Evolutionary conservation across 2,329 filamentous ascomycete genomes (phyloP).

Genomic region (Venturia oleaginea): DNA sequence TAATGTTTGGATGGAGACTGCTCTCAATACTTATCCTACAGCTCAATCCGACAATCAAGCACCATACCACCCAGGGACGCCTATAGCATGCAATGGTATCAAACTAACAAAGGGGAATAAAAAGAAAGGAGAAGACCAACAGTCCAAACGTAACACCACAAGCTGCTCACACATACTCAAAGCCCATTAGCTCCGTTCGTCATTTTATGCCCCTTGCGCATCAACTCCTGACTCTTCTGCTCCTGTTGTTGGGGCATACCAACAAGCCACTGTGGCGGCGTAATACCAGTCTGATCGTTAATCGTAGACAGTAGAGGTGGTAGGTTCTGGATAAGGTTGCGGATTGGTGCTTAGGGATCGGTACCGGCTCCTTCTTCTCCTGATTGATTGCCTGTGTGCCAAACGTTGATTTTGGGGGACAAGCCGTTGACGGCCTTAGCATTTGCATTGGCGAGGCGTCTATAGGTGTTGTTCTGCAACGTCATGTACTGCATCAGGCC

Average conservation of each 20-base stretch:
- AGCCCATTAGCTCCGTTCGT: not conserved
- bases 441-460: conserved; percentile 69
- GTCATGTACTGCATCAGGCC: conserved; percentile 78
- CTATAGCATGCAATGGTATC: not conserved
- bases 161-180: not conserved
- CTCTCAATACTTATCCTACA: not conserved
- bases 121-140: not conserved
- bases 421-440: conserved; percentile 65
- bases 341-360: conserved; percentile 55
- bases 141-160: not conserved
- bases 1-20: too few species aligned
- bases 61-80: not conserved
- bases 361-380: conserved; percentile 38
- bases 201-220: conserved; percentile 3
- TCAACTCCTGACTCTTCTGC: not conserved
- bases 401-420: conserved; percentile 82
- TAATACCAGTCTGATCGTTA: conserved; percentile 79
- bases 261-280: conserved; percentile 63
- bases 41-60: not conserved
- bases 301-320: conserved; percentile 78
- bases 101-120: not conserved
- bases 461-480: conserved; percentile 74
- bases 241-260: conserved; percentile 36
- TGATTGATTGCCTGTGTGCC: conserved; percentile 64
- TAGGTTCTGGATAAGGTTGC: conserved; percentile 76